Evolutionary conservation across 345 rosid genomes (phyloP), one percentile per base, ranked within the genome.

Genomic region (Capsella bursapastoris): DNA sequence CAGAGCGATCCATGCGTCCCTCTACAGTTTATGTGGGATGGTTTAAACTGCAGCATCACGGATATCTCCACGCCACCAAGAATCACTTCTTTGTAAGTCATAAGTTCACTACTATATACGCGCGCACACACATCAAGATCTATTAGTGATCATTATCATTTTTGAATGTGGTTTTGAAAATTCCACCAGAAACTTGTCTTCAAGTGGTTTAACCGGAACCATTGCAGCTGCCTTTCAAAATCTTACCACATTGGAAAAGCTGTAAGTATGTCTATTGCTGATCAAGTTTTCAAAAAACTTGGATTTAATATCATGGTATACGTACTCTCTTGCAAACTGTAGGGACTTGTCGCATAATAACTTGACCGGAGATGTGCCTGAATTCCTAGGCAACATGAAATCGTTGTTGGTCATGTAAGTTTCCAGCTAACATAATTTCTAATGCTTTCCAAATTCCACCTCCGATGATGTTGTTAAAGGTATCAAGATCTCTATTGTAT

Each of bases 301-400:
- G 35, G 35, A 32, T 32, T 32, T 4, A 32, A 32, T 32, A 32
- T 32, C 35, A 32, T 32, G 6, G 7, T 32, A 32, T 32, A 32
- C 6, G 6, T 32, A 32, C 35, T 32, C 64, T 51, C 9, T 10
- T 55, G 10, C 35, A 57, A 68, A 49, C 22, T 18, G 18, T 44
- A 90, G 96, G 82, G 93, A 88, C 67, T 77, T 88, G 14, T 90
- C 92, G 0, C 75, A 78, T 60, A 88, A 85, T 52, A 81, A 27
- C 59, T 72, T 90, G 57, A 76, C 67, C 0, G 93, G 93, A 28
- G 5, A 64, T 0, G 65, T 90, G 28, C 93, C 96, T 0, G 80
- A 70, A 0, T 79, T 81, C 74, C 82, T 90, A 6, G 78, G 89
- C 11, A 62, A 72, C 56, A 16, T 88, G 64, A 28, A 78, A 28